phyloP scores from a whole-genome alignment of 192 early-diverging fungal species.

The Entomortierella beljakovae region DNA sequence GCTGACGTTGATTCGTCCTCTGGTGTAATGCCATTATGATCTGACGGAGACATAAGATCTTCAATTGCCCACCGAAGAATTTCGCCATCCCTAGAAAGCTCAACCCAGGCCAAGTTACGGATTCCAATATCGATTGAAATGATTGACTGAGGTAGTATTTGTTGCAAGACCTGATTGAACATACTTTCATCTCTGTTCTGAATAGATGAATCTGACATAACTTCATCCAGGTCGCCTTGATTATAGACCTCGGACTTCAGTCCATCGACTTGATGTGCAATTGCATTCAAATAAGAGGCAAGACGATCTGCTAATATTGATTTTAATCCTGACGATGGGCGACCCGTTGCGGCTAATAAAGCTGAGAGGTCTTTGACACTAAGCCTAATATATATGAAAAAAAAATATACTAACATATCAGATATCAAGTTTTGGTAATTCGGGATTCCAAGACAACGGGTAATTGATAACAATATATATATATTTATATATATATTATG shows the following conservation, averaged over 20 bases:
- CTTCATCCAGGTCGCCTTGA: not conserved
- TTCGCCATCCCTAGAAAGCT: slow-evolving; percentile 37
- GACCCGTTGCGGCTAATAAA: slow-evolving; percentile 27
- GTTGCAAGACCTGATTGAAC: slow-evolving; percentile 12
- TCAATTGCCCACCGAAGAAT: slow-evolving; percentile 56
- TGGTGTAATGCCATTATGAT: not conserved
- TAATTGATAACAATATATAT: not conserved
- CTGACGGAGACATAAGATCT: slow-evolving; percentile 34
- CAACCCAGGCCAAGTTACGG: slow-evolving; percentile 63
- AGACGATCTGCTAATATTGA: slow-evolving; percentile 19
- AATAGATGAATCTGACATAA: not conserved
- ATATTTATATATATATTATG: too few species aligned
- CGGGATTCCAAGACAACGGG: not conserved
- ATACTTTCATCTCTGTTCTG: not conserved
- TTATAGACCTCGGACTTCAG: not conserved
- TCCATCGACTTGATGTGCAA: slow-evolving; percentile 14
- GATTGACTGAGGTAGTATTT: slow-evolving; percentile 33
- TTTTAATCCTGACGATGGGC: slow-evolving; percentile 24
- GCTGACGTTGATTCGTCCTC: not conserved
- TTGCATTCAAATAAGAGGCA: slow-evolving; percentile 2
- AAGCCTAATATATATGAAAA: slow-evolving; percentile 12
- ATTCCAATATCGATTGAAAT: slow-evolving; percentile 64
- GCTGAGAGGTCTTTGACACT: slow-evolving; percentile 7
- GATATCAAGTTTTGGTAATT: not conserved
- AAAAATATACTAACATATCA: not conserved